Base-by-base conservation (phyloP, 805 yeast species). In the Brettanomyces custersianus region DNA sequence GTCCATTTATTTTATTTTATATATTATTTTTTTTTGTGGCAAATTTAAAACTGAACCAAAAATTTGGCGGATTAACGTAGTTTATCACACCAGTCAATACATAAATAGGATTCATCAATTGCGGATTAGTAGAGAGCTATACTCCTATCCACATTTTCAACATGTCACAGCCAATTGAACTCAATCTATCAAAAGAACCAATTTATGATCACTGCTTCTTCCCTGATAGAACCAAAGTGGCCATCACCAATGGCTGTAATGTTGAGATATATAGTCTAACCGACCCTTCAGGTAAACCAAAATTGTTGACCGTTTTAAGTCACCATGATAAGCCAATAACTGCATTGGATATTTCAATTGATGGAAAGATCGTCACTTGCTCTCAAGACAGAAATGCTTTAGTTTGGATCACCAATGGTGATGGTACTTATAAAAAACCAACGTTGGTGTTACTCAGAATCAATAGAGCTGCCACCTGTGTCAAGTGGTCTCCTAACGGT, bases 381-480 rank as follows among this genome's bases (percentile, higher is more conserved):
- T 87, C 97, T 8, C 97, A 92, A 63, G 99, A 92, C 60, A 74
- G 99, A 60, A 92, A 92, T 50, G 97, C 97, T 11, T 73, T 88
- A 46, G 99, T 92, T 13, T 92, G 97, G 96, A 88, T 84, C 45
- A 82, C 83, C 24, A 63, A 68, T 41, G 59, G 73, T 23, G 75
- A 74, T 51, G 73, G 74, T 20, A 61, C 61, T 32, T 15, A 12
- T 16, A 74, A 66, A 51, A 86, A 81, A 65, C 95, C 95, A 35
- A 87, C 96, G 4, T 68, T 92, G 52, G 99, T 92, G 20, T 69
- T 94, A 38, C 70, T 94, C 55, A 76, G 98, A 56, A 86, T 92
- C 63, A 85, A 81, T 59, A 73, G 97, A 41, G 96, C 97, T 20
- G 98, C 98, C 5, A 92, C 97, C 2, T 74, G 74, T 47, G 95